These are phyloP conservation scores for Cucumis hystrix DNA, from an alignment of 306 rosid species.

Conservation along the genomic window DNA sequence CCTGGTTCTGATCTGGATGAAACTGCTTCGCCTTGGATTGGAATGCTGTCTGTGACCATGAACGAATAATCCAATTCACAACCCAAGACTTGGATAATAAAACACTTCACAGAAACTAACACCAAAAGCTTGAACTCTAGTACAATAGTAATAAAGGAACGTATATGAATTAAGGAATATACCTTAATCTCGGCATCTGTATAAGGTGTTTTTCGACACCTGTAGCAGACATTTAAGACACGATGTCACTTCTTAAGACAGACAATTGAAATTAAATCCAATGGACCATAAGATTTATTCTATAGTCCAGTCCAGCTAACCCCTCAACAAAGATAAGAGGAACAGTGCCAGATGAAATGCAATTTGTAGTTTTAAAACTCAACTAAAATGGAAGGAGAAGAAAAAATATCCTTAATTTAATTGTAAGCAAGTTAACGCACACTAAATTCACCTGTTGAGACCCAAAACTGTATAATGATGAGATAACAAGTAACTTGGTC, in stretches of 20 bases:
- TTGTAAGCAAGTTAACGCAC: not conserved
- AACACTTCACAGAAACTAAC: not conserved
- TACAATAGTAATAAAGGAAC: not conserved
- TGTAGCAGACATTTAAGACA: slow-evolving; percentile 18
- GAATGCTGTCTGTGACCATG: slow-evolving; percentile 63
- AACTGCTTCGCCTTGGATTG: slow-evolving; percentile 77
- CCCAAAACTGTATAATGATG: slow-evolving; percentile 95
- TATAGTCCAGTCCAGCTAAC: not conserved
- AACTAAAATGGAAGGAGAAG: not conserved
- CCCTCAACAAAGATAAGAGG: not conserved
- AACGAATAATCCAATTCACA: not conserved
- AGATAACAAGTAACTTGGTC: slow-evolving; percentile 47
- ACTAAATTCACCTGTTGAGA: slow-evolving; percentile 68
- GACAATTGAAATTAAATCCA: not conserved
- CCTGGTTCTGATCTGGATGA: slow-evolving; percentile 97
- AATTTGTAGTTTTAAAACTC: not conserved
- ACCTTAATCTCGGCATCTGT: slow-evolving; percentile 88
- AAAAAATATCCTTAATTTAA: not conserved
- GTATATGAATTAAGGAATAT: not conserved
- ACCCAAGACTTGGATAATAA: not conserved
- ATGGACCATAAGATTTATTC: not conserved
- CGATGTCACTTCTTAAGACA: not conserved
- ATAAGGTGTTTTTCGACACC: slow-evolving; percentile 70
- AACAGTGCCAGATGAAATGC: not conserved
- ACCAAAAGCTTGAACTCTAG: not conserved